phyloP scores from a whole-genome alignment of 1,139 yeast genomes.

The Saccharomyces hybrid region DNA sequence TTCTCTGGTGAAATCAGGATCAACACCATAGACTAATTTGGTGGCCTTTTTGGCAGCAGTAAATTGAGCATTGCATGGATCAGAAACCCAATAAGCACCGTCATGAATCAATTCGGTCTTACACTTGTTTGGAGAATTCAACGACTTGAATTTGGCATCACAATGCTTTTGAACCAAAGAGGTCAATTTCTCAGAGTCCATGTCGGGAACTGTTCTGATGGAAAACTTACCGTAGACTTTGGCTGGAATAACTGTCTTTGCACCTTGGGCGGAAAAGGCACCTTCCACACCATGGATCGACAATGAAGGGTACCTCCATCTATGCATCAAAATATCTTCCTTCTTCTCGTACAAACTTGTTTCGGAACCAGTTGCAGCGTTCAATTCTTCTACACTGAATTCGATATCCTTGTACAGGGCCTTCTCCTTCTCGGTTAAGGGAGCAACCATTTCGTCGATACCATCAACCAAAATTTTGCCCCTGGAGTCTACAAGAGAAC shows the following conservation, averaged over 20 bases:
- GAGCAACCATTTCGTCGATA: conserved; percentile 88
- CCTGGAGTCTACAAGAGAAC: conserved; percentile 65
- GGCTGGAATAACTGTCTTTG: conserved; percentile 96
- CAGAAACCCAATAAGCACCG: conserved; percentile 93
- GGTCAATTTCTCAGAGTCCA: conserved; percentile 72
- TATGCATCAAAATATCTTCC: conserved; percentile 84
- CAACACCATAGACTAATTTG: conserved; percentile 86
- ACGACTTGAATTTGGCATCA: conserved; percentile 52
- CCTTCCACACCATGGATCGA: conserved; percentile 97
- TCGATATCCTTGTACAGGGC: conserved; percentile 77
- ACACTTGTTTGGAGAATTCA: conserved; percentile 69
- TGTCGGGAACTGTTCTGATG: conserved; percentile 93
- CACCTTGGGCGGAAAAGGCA: conserved; percentile 91
- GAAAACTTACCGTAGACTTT: conserved; percentile 91
- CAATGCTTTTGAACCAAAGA: conserved; percentile 67
- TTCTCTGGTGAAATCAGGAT: conserved; percentile 95
- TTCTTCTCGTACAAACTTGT: conserved; percentile 73
- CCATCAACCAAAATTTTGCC: conserved; percentile 89
- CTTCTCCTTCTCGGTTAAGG: conserved; percentile 74
- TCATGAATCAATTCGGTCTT: conserved; percentile 78
- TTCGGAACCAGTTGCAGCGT: conserved; percentile 80
- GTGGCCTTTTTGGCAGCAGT: conserved; percentile 94
- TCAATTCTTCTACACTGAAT: conserved; percentile 75
- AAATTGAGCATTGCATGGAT: conserved; percentile 88
- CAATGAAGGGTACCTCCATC: conserved; percentile 97